Evolutionary conservation across 2,329 filamentous ascomycete genomes (phyloP).

Genomic region (Pestalotiopsis sp.): DNA sequence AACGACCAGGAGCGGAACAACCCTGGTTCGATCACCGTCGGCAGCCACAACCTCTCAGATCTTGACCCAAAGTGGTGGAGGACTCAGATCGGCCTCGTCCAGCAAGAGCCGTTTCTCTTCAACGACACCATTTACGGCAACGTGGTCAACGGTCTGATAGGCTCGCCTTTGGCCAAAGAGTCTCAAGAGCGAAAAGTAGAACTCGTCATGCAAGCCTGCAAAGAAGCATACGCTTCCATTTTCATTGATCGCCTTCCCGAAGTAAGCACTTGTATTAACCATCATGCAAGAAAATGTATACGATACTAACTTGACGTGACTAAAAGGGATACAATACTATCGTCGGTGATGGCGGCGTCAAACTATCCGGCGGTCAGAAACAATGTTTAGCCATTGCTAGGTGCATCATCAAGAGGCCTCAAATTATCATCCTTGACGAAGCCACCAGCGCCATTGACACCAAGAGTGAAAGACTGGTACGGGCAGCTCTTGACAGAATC

Average conservation of each 20-base stretch:
- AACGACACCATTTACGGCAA: slow-evolving; percentile 64
- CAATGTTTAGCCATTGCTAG: slow-evolving; percentile 69
- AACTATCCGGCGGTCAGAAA: slow-evolving; percentile 67
- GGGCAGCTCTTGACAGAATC: slow-evolving; percentile 63
- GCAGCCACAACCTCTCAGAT: background rate
- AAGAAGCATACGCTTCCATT: slow-evolving; percentile 66
- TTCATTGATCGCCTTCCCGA: slow-evolving; percentile 63
- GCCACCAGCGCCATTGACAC: slow-evolving; percentile 70
- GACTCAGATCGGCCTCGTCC: slow-evolving; percentile 61
- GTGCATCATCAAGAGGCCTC: slow-evolving; percentile 67
- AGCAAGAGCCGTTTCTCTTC: slow-evolving; percentile 68
- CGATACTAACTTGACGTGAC: slow-evolving; percentile 51
- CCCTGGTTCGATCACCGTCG: background rate
- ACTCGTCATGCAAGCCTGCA: slow-evolving; percentile 62
- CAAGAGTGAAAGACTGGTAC: slow-evolving; percentile 60
- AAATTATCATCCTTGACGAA: slow-evolving; percentile 76
- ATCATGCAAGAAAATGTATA: background rate
- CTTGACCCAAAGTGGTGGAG: slow-evolving; percentile 51
- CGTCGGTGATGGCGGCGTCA: slow-evolving; percentile 65
- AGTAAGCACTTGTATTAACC: slow-evolving; percentile 35
- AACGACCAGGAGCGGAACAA: too few relatives aligned
- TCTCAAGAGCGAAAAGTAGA: slow-evolving; percentile 52
- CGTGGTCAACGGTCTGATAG: slow-evolving; percentile 57
- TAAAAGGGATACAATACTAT: slow-evolving; percentile 64
- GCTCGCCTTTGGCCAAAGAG: slow-evolving; percentile 50